A percentile compares a stretch with the other conserved stretches of the same genome.
These are phyloP conservation scores for Penicillium silybi DNA, from an alignment of 495 filamentous ascomycete genomes.

Conservation along the genomic window DNA sequence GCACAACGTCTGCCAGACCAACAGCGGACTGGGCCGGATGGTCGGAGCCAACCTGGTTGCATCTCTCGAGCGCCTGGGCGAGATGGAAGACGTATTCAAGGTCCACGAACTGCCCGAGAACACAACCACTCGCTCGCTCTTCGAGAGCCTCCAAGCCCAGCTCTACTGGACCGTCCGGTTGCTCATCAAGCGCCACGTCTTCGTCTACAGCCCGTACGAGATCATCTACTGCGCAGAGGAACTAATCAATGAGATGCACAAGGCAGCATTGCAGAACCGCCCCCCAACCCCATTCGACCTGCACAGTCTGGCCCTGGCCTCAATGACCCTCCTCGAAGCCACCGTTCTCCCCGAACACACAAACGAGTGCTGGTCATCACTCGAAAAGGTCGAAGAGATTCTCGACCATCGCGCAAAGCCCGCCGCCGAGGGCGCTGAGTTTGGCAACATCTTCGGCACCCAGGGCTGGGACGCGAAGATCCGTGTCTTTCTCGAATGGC, in stretches of 20 bases:
- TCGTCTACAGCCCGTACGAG: conserved; percentile 53
- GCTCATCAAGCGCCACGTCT: conserved; percentile 54
- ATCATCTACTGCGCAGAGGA: conserved; percentile 61
- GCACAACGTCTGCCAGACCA: conserved; percentile 39
- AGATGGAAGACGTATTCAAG: conserved; percentile 37
- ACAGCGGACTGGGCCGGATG: conserved; percentile 37
- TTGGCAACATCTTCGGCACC: conserved; percentile 38
- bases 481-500: conserved; percentile 45
- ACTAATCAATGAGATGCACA: conserved; percentile 54
- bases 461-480: conserved; percentile 44
- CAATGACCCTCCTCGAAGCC: conserved; percentile 65
- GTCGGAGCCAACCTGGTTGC: conserved; percentile 36
- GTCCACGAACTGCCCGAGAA: conserved; percentile 30
- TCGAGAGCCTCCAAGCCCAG: conserved; percentile 55
- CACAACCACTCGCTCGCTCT: conserved; percentile 26
- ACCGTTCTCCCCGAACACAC: conserved; percentile 45
- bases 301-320: conserved; percentile 65
- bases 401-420: conserved; percentile 37
- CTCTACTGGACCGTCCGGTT: conserved; percentile 72
- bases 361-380: conserved; percentile 41
- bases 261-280: conserved; percentile 43
- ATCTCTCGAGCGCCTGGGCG: conserved; percentile 37
- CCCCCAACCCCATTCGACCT: conserved; percentile 60
- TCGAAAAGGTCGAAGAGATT: conserved; percentile 44
- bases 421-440: conserved; percentile 23